Conservation (phyloP, 176 grass and related monocot species). For the Bonia amplexicaulis region DNA sequence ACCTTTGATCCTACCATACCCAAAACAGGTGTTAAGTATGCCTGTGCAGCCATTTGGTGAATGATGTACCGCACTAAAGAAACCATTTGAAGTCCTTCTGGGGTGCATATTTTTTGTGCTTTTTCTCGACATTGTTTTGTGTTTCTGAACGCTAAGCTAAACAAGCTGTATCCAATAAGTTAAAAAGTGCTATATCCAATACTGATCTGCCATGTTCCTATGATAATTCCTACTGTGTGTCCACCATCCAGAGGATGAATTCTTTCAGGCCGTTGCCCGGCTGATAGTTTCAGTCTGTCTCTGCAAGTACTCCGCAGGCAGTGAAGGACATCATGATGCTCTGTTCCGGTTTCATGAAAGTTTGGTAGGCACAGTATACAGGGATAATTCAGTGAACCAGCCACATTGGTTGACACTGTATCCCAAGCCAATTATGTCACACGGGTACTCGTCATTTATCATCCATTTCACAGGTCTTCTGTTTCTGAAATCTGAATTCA, state of each 20-base stretch:
- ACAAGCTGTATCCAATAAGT: background rate
- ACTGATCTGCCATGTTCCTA: background rate
- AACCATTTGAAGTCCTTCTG: constrained; percentile 7
- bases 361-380: background rate
- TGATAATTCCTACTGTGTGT: background rate
- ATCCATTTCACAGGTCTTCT: background rate
- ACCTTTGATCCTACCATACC: constrained; percentile 17
- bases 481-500: background rate
- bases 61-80: constrained; percentile 26
- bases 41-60: constrained; percentile 25
- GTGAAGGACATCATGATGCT: background rate
- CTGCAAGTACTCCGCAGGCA: background rate
- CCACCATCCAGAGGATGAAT: background rate
- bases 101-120: background rate
- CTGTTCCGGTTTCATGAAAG: background rate
- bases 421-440: background rate
- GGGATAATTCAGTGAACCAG: constrained; percentile 4
- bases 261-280: background rate
- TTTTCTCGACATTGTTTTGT: background rate
- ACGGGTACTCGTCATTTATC: background rate
- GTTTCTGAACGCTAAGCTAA: background rate
- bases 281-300: background rate
- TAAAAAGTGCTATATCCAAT: background rate
- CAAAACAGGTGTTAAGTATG: constrained; percentile 3
- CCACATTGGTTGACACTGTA: background rate